Evolutionary conservation across 306 rosid species (phyloP).

Genomic region (Acacia acuminata): DNA sequence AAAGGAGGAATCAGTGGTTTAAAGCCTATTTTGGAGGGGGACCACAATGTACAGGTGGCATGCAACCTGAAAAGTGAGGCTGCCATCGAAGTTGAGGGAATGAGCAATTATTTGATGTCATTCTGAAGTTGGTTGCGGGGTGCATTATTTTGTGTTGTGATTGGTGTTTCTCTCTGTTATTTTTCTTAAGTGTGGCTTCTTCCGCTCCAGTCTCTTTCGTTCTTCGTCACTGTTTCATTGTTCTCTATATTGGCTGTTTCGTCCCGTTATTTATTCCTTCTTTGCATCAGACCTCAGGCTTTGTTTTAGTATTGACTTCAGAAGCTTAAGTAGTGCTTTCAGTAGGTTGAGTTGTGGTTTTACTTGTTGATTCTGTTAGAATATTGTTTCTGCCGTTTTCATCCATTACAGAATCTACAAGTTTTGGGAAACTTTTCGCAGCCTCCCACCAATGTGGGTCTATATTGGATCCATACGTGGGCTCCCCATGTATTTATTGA

Average conservation of each 20-base stretch:
- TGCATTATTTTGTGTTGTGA: background rate
- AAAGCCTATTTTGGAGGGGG: no score
- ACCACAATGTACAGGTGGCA: no score
- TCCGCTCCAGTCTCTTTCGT: no score
- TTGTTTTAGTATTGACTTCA: no score
- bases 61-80: no score
- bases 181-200: background rate
- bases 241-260: no score
- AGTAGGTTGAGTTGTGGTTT: background rate
- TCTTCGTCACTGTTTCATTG: no score
- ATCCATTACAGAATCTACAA: background rate
- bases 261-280: no score
- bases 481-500: background rate
- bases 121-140: no score
- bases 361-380: background rate
- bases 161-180: background rate
- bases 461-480: background rate
- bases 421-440: background rate
- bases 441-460: background rate
- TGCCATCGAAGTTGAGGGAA: no score
- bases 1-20: background rate
- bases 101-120: no score
- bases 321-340: background rate
- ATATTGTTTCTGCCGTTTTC: background rate
- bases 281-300: no score